These are phyloP conservation scores for Jacaranda mimosifolia DNA, from an alignment of 257 asterid genomes.

Conservation along the genomic window DNA sequence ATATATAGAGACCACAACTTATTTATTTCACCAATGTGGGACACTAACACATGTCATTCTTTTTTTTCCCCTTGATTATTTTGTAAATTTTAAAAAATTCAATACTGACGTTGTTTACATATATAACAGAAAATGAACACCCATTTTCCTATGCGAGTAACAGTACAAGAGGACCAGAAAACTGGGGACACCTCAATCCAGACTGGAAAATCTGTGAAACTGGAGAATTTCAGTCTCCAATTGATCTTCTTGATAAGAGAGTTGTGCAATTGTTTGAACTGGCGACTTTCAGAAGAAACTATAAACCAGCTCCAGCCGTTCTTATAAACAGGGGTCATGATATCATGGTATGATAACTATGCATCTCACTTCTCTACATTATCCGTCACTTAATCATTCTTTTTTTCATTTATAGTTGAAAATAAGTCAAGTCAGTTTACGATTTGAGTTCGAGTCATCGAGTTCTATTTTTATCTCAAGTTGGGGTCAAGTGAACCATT, in stretches of 20 bases:
- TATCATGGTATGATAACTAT: constrained; percentile 27
- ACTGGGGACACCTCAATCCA: constrained; percentile 59
- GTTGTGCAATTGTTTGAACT: constrained; percentile 33
- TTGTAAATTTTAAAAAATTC: neutral
- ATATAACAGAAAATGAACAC: constrained; percentile 44
- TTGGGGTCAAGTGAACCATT: no score
- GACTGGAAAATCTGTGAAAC: constrained; percentile 56
- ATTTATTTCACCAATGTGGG: no score
- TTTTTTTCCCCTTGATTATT: no score
- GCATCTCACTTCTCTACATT: no score
- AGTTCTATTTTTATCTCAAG: no score
- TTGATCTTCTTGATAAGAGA: constrained; percentile 49
- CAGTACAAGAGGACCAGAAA: constrained; percentile 58
- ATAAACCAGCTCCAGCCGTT: constrained; percentile 59
- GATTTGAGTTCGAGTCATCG: no score
- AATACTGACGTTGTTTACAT: no score
- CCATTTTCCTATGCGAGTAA: constrained; percentile 47
- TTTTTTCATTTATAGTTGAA: no score
- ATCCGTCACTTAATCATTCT: no score
- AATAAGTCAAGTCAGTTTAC: no score
- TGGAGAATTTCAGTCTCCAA: constrained; percentile 77
- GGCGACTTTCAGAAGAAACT: constrained; percentile 46
- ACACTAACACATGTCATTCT: no score
- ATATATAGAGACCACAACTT: no score
- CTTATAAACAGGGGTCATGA: constrained; percentile 69